These are phyloP conservation scores for Xanthoparmelia taractica DNA, from an alignment of 495 filamentous ascomycete genomes.

Conservation along the genomic window DNA sequence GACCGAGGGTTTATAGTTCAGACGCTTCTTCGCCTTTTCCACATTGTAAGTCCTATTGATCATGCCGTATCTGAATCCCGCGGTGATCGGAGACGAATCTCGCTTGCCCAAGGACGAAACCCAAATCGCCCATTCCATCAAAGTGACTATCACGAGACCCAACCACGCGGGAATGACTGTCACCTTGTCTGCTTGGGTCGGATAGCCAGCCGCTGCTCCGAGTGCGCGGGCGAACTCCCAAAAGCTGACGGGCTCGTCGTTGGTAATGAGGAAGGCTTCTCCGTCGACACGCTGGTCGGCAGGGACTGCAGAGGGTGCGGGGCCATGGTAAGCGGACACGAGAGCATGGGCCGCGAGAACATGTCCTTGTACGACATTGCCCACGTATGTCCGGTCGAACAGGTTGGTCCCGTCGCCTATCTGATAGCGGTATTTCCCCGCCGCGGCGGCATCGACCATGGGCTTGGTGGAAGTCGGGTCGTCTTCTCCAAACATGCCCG, in stretches of 20 bases:
- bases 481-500: slow-evolving; percentile 27
- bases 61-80: slow-evolving; percentile 11
- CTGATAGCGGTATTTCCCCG: slow-evolving; percentile 9
- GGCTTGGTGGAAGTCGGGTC: slow-evolving; percentile 21
- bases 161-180: slow-evolving; percentile 8
- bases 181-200: slow-evolving; percentile 5
- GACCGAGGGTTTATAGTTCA: slow-evolving; percentile 60
- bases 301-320: background rate
- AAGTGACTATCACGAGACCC: slow-evolving; percentile 3
- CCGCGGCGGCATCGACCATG: slow-evolving; percentile 21
- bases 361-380: too few relatives aligned
- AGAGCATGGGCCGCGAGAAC: too few relatives aligned
- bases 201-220: slow-evolving; percentile 7
- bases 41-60: slow-evolving; percentile 36
- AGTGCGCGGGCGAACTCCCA: slow-evolving; percentile 14
- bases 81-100: slow-evolving; percentile 4
- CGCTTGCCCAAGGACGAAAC: slow-evolving; percentile 9
- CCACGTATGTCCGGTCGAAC: too few relatives aligned
- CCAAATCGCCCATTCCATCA: slow-evolving; percentile 5
- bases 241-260: slow-evolving; percentile 9
- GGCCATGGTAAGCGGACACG: too few relatives aligned
- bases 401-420: too few relatives aligned
- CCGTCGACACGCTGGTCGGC: slow-evolving; percentile 16
- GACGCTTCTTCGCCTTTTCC: slow-evolving; percentile 57
- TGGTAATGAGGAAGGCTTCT: slow-evolving; percentile 16